Evolutionary conservation across 805 yeast genomes (phyloP), one percentile per base, ranked within the genome.

Genomic region (Saturnispora mendoncae): DNA sequence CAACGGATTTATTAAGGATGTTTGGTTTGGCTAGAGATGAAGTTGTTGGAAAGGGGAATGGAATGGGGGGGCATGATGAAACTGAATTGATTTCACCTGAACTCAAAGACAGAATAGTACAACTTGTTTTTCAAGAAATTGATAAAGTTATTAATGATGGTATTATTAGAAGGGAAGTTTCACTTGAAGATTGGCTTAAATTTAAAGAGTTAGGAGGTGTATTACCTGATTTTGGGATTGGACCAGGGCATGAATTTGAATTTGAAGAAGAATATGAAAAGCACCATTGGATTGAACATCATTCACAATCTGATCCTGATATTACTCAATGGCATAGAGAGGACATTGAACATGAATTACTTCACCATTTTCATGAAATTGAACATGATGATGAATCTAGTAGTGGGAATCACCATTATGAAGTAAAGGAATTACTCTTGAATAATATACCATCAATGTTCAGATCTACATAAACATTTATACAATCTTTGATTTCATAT

Each of bases 201-300:
- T 88, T 74, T 59, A 69, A 74, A 7, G 58, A 60, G 2, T 62
- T 59, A 10, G 94, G 94, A 7, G 80, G 82, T 1, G 74, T 74
- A 47, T 74, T 90, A 55, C 97, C 97, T 1, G 97, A 90, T 60
- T 77, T 88, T 58, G 94, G 95, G 7, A 78, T 80, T 45, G 97
- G 97, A 24, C 88, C 85, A 6, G 63, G 62, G 13, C 96, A 88
- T 56, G 96, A 88, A 63, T 80, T 87, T 27, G 95, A 85, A 63
- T 90, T 87, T 55, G 97, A 88, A 61, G 72, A 76, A 51, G 97
- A 88, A 58, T 90, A 88, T 57, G 97, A 90, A 58, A 79, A 84
- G 43, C 97, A 88, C 59, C 97, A 88, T 60, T 90, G 97, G 97
- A 74, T 79, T 46, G 68, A 86, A 62, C 80, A 71, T 55, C 92